These are phyloP conservation scores for Pleurotus tuoliensis DNA, from an alignment of 768 basidiomycete species.

Conservation along the genomic window DNA sequence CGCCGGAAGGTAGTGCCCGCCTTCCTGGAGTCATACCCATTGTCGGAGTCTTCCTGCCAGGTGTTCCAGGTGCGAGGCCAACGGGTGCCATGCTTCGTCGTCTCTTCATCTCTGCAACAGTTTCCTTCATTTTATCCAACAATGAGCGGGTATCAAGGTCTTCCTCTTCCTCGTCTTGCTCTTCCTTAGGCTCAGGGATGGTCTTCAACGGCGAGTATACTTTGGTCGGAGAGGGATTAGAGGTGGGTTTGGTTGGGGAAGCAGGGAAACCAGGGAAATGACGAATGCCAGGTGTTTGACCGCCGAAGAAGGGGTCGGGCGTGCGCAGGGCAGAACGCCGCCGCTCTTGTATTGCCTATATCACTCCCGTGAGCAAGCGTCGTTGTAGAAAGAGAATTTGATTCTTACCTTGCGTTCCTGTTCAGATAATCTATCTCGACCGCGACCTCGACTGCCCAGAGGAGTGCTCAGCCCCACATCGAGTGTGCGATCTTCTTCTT, in stretches of 20 bases:
- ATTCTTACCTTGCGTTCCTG: conserved; percentile 41
- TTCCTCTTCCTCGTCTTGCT: conserved; percentile 24
- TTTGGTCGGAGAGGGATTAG: conserved; percentile 10
- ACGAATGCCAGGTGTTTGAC: conserved; percentile 10
- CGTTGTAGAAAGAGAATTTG: background rate
- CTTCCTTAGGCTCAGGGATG: background rate
- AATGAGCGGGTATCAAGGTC: conserved; percentile 36
- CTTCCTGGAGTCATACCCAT: conserved; percentile 14
- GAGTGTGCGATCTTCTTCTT: background rate
- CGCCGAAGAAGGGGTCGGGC: conserved; percentile 28
- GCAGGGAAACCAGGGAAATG: conserved; percentile 48
- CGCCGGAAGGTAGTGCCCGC: conserved; percentile 14
- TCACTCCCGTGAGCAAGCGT: background rate
- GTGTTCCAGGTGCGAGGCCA: conserved; percentile 7
- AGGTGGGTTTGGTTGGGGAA: conserved; percentile 19
- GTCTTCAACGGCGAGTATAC: background rate
- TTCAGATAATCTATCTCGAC: conserved; percentile 27
- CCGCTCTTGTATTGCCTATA: conserved; percentile 58
- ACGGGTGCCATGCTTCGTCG: conserved; percentile 31
- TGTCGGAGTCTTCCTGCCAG: conserved; percentile 2
- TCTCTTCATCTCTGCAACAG: conserved; percentile 43
- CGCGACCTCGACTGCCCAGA: conserved; percentile 7
- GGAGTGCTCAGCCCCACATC: conserved; percentile 11
- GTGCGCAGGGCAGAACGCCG: conserved; percentile 52
- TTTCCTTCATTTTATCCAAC: conserved; percentile 47